Conservation (phyloP, 140 eudicot genomes). For the Eryngium alpinum region DNA sequence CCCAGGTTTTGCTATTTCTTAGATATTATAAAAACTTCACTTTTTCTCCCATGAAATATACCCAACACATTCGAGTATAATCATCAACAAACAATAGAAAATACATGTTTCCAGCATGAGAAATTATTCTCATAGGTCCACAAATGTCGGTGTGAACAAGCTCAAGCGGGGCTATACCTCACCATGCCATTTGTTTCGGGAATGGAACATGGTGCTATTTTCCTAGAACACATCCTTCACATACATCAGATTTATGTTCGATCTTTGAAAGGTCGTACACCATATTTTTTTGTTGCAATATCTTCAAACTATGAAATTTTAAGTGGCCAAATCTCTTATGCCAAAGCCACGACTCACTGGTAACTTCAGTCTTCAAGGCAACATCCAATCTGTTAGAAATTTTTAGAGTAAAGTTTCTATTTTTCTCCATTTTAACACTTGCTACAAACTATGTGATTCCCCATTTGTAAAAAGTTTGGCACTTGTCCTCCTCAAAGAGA, state of each 20-base stretch:
- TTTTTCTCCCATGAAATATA: slow-evolving; percentile 6
- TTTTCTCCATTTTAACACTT: no score
- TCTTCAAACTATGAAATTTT: background rate
- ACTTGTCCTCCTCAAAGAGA: no score
- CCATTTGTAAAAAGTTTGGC: no score
- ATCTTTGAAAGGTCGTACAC: background rate
- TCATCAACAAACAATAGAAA: slow-evolving; percentile 15
- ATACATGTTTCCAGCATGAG: slow-evolving; percentile 2
- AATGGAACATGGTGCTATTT: background rate
- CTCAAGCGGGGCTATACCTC: background rate
- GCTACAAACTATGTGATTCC: no score
- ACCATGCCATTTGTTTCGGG: slow-evolving; percentile 7
- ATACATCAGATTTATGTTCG: background rate
- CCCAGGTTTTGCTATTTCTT: background rate
- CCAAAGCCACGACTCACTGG: background rate
- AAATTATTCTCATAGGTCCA: slow-evolving; percentile 2
- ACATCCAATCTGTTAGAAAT: background rate
- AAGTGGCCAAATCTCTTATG: background rate
- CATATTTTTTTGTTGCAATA: background rate
- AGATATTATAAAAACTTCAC: background rate
- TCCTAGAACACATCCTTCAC: slow-evolving; percentile 3
- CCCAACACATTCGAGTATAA: slow-evolving; percentile 2
- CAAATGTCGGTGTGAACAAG: slow-evolving; percentile 17
- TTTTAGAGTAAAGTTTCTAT: no score
- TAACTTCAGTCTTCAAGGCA: background rate